A percentile compares a stretch with the other conserved stretches of the same genome.
Evolutionary conservation across 108 stramenopile genomes (phyloP).

Genomic region (Pseudonitzschia pungens): DNA sequence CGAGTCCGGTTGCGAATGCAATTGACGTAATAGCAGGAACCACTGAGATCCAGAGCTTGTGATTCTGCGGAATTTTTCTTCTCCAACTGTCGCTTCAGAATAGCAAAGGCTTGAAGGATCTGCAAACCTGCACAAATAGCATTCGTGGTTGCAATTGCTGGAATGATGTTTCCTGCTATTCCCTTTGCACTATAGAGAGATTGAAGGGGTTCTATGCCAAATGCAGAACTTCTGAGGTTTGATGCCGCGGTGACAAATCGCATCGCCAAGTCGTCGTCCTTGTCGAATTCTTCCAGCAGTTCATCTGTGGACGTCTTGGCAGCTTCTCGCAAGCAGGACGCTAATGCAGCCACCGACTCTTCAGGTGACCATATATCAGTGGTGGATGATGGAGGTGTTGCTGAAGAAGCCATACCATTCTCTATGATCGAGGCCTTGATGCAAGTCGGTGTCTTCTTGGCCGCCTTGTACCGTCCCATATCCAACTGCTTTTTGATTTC

Average conservation of each 20-base stretch:
- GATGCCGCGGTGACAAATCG: constrained; percentile 92
- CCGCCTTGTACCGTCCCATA: constrained; percentile 89
- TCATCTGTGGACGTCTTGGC: constrained; percentile 32
- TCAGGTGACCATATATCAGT: constrained; percentile 55
- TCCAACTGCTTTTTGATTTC: constrained; percentile 85
- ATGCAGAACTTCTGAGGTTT: constrained; percentile 88
- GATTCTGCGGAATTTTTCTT: neutral
- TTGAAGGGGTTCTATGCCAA: constrained; percentile 87
- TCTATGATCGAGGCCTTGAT: constrained; percentile 17
- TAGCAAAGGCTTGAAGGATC: constrained; percentile 73
- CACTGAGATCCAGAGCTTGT: constrained; percentile 37
- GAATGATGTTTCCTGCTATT: constrained; percentile 99
- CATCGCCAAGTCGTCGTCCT: constrained; percentile 94
- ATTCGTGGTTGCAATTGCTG: constrained; percentile 99
- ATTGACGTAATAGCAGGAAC: constrained; percentile 67
- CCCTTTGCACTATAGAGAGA: constrained; percentile 92
- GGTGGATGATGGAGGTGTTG: constrained; percentile 27
- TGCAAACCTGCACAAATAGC: constrained; percentile 96
- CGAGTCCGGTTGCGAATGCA: constrained; percentile 69
- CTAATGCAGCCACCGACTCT: constrained; percentile 50
- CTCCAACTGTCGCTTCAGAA: constrained; percentile 55
- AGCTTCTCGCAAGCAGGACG: constrained; percentile 46
- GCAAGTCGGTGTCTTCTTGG: constrained; percentile 67
- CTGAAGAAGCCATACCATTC: constrained; percentile 7
- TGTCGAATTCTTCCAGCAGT: constrained; percentile 82